These are phyloP conservation scores for Thelonectria olida DNA, from an alignment of 2,329 filamentous ascomycete species.

Conservation along the genomic window DNA sequence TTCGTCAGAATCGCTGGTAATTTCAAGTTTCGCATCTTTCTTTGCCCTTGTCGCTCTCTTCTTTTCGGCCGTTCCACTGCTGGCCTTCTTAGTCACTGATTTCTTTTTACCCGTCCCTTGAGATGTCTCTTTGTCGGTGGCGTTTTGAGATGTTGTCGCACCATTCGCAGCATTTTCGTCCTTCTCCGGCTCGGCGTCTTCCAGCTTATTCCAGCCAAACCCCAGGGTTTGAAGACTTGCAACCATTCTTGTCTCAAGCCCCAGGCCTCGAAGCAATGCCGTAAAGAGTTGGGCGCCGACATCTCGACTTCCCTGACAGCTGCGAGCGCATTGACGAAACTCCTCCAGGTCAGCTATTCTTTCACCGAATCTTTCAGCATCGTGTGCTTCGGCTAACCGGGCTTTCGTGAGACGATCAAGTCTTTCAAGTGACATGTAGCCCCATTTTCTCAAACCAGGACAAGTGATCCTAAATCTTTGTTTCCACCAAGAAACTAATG, in stretches of 20 bases:
- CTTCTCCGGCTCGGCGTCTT: slow-evolving; percentile 73
- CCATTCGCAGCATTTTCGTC: slow-evolving; percentile 31
- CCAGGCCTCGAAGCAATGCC: slow-evolving; percentile 80
- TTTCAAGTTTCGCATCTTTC: slow-evolving; percentile 4
- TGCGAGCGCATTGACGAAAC: slow-evolving; percentile 74
- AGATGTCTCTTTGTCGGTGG: slow-evolving; percentile 10
- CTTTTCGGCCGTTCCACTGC: slow-evolving; percentile 26
- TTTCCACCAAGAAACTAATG: slow-evolving; percentile 87
- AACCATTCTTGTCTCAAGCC: slow-evolving; percentile 84
- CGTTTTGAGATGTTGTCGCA: neutral
- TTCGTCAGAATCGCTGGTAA: slow-evolving; percentile 57
- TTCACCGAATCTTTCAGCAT: slow-evolving; percentile 78
- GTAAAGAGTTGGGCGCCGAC: slow-evolving; percentile 91
- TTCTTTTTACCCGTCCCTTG: slow-evolving; percentile 20
- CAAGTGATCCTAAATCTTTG: slow-evolving; percentile 80
- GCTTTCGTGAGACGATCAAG: slow-evolving; percentile 79
- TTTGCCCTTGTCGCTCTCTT: slow-evolving; percentile 22
- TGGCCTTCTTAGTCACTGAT: neutral
- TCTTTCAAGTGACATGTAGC: slow-evolving; percentile 82
- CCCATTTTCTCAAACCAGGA: slow-evolving; percentile 86
- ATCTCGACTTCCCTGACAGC: slow-evolving; percentile 84
- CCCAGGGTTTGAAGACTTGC: slow-evolving; percentile 86
- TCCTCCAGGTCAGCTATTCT: slow-evolving; percentile 71
- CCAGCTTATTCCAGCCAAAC: slow-evolving; percentile 88
- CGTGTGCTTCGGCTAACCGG: slow-evolving; percentile 69